Percentiles rank a stretch among this genome's conserved stretches.
phyloP scores from a whole-genome alignment of 129 eudicot genomes.

The Flaveria robusta region DNA sequence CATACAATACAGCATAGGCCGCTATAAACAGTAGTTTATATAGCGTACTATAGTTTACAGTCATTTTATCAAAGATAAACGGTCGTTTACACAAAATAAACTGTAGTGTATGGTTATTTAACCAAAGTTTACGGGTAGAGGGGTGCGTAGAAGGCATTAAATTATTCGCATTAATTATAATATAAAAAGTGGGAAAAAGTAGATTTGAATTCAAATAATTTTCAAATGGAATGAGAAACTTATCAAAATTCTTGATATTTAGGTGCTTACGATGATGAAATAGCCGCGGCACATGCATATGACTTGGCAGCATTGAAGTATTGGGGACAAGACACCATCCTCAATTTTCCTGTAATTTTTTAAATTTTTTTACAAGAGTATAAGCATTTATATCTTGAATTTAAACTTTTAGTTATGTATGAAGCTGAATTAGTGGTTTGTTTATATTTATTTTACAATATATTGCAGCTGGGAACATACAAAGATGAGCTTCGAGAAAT shows the following conservation, averaged over 20 bases:
- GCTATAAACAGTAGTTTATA: too few relatives aligned
- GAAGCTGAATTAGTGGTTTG: not conserved
- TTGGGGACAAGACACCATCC: constrained; percentile 81
- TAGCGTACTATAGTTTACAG: too few relatives aligned
- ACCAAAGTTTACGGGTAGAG: too few relatives aligned
- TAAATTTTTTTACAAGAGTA: not conserved
- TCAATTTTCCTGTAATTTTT: constrained; percentile 68
- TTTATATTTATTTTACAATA: not conserved
- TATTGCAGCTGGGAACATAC: constrained; percentile 60
- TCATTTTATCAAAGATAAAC: too few relatives aligned
- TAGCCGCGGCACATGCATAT: constrained; percentile 91
- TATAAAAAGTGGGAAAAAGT: constrained; percentile 19
- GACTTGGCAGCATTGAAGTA: constrained; percentile 96
- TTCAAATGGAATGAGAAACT: constrained; percentile 8
- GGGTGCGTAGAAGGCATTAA: too few relatives aligned
- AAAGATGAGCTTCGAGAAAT: constrained; percentile 61
- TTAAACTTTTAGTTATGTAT: not conserved
- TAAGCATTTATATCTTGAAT: not conserved
- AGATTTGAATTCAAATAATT: constrained; percentile 22
- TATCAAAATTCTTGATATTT: constrained; percentile 35
- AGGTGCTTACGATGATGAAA: constrained; percentile 96
- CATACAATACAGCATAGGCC: too few relatives aligned
- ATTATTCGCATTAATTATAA: not conserved
- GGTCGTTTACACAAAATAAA: too few relatives aligned
- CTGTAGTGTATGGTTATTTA: too few relatives aligned